Conservation (phyloP, 2,329 filamentous ascomycete species). For the Amesomyces nigricolor region DNA sequence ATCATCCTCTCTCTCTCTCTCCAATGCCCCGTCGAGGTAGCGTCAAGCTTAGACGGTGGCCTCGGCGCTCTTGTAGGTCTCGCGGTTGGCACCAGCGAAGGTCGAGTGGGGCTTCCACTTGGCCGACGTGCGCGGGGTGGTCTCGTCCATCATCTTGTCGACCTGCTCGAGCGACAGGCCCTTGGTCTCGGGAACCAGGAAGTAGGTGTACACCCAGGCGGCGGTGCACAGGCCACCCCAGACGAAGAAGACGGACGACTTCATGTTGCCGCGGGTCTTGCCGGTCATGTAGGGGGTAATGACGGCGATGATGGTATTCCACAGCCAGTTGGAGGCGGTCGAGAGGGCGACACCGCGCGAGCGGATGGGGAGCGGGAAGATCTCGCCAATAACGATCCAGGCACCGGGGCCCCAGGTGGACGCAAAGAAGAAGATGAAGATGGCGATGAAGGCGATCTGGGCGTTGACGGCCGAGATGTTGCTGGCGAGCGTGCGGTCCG, state of each 20-base stretch:
- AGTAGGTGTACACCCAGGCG: constrained; percentile 62
- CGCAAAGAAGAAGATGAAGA: constrained; percentile 92
- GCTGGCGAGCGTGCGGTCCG: constrained; percentile 39
- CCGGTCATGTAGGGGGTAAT: constrained; percentile 70
- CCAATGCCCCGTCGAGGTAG: too few species aligned
- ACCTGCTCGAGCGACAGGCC: constrained; percentile 73
- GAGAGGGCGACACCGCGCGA: constrained; percentile 81
- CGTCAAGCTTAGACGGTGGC: constrained; percentile 7
- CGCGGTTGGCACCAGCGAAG: constrained; percentile 44
- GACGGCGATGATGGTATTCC: constrained; percentile 69
- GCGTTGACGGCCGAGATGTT: constrained; percentile 56
- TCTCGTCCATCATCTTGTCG: constrained; percentile 86
- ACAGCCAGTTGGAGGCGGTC: constrained; percentile 87
- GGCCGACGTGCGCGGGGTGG: constrained; percentile 66
- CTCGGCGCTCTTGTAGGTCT: constrained; percentile 9
- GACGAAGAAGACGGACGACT: constrained; percentile 67
- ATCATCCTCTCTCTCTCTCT: too few species aligned
- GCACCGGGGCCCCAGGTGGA: constrained; percentile 80
- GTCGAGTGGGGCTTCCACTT: constrained; percentile 70
- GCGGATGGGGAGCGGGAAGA: constrained; percentile 84
- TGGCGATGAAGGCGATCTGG: constrained; percentile 81
- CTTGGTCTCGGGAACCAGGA: constrained; percentile 70
- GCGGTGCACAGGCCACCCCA: constrained; percentile 63
- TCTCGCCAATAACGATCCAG: constrained; percentile 82
- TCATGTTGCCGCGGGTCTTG: constrained; percentile 56